Evolutionary conservation across 164 flowering plant species (phyloP).

Genomic region (Platanus orientalis): DNA sequence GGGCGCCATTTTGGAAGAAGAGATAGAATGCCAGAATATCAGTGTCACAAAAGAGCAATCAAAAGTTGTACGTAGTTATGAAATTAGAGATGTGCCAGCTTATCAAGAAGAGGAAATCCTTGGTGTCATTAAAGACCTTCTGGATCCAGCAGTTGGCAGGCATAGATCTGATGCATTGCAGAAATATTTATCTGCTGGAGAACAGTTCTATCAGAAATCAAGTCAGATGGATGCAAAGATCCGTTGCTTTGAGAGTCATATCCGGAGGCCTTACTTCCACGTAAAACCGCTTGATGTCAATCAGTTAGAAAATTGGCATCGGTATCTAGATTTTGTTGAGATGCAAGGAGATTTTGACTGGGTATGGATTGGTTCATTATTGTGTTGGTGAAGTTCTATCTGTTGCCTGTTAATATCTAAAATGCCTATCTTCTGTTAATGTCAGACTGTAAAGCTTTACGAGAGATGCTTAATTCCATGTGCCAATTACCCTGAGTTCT

Average conservation of each 20-base stretch:
- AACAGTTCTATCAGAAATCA: conserved; percentile 49
- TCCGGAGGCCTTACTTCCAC: conserved; percentile 72
- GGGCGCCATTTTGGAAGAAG: conserved; percentile 48
- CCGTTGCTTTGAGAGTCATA: conserved; percentile 51
- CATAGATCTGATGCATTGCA: conserved; percentile 36
- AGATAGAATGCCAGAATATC: conserved; percentile 23
- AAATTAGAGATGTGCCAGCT: conserved; percentile 8
- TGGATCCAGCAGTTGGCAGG: conserved; percentile 34
- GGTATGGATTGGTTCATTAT: conserved; percentile 37
- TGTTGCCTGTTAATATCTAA: conserved; percentile 16
- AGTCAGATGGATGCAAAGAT: conserved; percentile 46
- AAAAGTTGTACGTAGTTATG: conserved; percentile 20
- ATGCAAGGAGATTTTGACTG: conserved; percentile 79
- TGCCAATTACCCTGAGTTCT: conserved; percentile 87
- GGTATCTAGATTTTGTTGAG: conserved; percentile 79
- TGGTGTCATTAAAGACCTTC: conserved; percentile 41
- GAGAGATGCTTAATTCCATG: conserved; percentile 94
- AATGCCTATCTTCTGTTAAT: conserved; percentile 13
- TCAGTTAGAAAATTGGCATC: conserved; percentile 86
- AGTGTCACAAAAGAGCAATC: conserved; percentile 19
- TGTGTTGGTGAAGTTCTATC: conserved; percentile 4
- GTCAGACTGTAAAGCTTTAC: conserved; percentile 75
- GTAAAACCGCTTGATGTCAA: conserved; percentile 59
- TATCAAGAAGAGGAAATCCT: conserved; percentile 40
- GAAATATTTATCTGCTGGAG: conserved; percentile 54